Evolutionary conservation across 2,329 filamentous ascomycete genomes (phyloP).

Genomic region (Chaetomium strumarium): DNA sequence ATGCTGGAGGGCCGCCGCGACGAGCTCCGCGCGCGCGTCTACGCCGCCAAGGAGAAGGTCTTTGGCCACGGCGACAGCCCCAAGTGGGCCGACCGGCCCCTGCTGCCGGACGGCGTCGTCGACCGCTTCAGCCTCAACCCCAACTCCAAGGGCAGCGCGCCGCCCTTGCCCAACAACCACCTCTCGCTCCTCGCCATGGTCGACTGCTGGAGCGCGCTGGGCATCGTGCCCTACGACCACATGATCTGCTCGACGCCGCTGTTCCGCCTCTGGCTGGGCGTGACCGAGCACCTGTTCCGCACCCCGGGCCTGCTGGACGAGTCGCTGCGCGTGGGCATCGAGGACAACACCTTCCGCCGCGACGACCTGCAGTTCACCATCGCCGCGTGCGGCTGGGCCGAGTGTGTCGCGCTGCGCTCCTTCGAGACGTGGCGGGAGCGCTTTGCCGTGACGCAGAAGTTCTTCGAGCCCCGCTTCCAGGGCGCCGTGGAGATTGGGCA

Average conservation of each 20-base stretch:
- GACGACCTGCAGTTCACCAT: constrained; percentile 98
- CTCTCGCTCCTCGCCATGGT: constrained; percentile 92
- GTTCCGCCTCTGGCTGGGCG: constrained; percentile 92
- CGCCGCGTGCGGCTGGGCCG: constrained; percentile 90
- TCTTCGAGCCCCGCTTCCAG: constrained; percentile 84
- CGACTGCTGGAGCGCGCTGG: constrained; percentile 93
- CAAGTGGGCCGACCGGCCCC: constrained; percentile 55
- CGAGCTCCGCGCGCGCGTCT: constrained; percentile 69
- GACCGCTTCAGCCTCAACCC: constrained; percentile 83
- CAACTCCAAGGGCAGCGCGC: constrained; percentile 32
- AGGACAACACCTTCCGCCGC: constrained; percentile 86
- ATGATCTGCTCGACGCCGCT: constrained; percentile 99
- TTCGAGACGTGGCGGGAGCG: constrained; percentile 90
- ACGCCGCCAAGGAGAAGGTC: constrained; percentile 59
- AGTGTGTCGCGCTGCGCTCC: constrained; percentile 84
- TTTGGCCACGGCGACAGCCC: constrained; percentile 64
- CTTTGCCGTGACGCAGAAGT: constrained; percentile 82
- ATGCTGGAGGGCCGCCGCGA: constrained; percentile 82
- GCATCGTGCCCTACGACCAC: constrained; percentile 95
- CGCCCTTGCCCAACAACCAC: constrained; percentile 80
- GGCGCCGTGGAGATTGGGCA: constrained; percentile 86
- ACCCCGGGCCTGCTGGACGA: constrained; percentile 76
- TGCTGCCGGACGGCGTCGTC: constrained; percentile 77
- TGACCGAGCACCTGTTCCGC: constrained; percentile 94
- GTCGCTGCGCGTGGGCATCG: constrained; percentile 75